Conservation (phyloP, 345 rosid genomes). For the Lumnitzera littorea region DNA sequence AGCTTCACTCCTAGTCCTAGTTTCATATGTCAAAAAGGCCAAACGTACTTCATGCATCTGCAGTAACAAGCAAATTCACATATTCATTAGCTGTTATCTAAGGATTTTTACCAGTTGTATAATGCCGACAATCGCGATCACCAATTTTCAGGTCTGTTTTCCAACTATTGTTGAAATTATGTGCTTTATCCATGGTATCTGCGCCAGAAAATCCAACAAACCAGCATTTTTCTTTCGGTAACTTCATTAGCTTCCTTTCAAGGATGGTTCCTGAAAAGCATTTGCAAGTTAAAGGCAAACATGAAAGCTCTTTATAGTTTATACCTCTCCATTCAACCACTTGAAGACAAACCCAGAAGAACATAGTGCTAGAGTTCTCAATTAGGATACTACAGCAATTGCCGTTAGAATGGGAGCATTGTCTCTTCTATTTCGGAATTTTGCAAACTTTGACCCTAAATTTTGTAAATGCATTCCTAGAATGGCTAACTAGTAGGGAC, state of each 20-base stretch:
- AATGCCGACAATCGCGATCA: constrained; percentile 64
- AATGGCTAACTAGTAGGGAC: background rate
- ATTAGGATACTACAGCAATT: too few relatives aligned
- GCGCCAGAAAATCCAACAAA: constrained; percentile 47
- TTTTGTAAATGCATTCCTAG: background rate
- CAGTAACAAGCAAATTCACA: background rate
- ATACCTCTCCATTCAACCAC: too few relatives aligned
- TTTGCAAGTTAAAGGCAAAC: background rate
- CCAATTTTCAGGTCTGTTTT: constrained; percentile 59
- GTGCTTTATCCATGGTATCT: constrained; percentile 41
- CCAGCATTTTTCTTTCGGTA: constrained; percentile 68
- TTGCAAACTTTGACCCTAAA: too few relatives aligned
- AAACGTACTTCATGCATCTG: background rate
- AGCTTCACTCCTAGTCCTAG: too few relatives aligned
- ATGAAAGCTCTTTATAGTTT: too few relatives aligned
- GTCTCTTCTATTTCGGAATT: too few relatives aligned
- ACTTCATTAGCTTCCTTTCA: constrained; percentile 39
- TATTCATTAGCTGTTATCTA: background rate
- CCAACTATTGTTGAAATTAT: constrained; percentile 45
- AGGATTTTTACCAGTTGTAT: constrained; percentile 49
- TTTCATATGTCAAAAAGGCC: background rate
- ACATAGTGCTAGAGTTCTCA: too few relatives aligned
- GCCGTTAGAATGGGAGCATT: too few relatives aligned
- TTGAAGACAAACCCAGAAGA: too few relatives aligned
- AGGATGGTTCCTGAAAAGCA: constrained; percentile 35